Evolutionary conservation across 192 early-diverging fungal genomes (phyloP), one percentile per base, ranked within the genome.

Genomic region (Linnemannia hyalina): DNA sequence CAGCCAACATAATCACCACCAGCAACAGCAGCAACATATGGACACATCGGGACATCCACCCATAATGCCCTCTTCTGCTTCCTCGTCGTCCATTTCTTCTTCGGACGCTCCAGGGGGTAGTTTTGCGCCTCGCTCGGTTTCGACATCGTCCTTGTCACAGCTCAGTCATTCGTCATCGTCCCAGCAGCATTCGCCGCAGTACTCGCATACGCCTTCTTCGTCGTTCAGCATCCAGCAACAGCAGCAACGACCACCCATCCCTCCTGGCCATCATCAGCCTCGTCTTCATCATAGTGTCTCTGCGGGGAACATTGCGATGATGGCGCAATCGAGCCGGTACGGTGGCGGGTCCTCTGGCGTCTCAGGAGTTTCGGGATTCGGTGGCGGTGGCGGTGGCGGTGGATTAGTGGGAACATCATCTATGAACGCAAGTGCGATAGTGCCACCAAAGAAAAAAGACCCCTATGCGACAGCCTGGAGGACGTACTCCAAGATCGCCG

Each of bases 381-480:
- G 36, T 22, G 80, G 63, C 29, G 74, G 40, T 22, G 80, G 63
- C 29, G 74, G 40, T 40, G 42, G 54, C 5, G 23, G 54, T 4
- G 23, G 29, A 38, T 22, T 42, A 3, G 68, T 16, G 46, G 79
- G 68, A 73, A 35, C 42, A 74, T 41, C 60, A 20, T 26, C 32
- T 5, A 60, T 18, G 4, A 41, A 42, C 49, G 18, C 18, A 52
- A 18, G 49, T 20, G 75, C 20, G 4, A 35, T 71, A 11, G 57
- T 41, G 13, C 65, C 74, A 38, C 70, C 75, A 10, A 86, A 86
- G 72, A 86, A 86, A 70, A 86, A 86, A 35, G 84, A 86, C 42
- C 84, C 84, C 0, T 86, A 86, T 32, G 84, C 84, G 29, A 86
- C 84, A 6, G 84, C 84, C 23, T 86, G 84, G 84, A 80, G 84